A percentile compares a stretch with the other conserved stretches of the same genome.
phyloP scores from a whole-genome alignment of 2,329 filamentous ascomycete genomes.

The Pyricularia sp. region DNA sequence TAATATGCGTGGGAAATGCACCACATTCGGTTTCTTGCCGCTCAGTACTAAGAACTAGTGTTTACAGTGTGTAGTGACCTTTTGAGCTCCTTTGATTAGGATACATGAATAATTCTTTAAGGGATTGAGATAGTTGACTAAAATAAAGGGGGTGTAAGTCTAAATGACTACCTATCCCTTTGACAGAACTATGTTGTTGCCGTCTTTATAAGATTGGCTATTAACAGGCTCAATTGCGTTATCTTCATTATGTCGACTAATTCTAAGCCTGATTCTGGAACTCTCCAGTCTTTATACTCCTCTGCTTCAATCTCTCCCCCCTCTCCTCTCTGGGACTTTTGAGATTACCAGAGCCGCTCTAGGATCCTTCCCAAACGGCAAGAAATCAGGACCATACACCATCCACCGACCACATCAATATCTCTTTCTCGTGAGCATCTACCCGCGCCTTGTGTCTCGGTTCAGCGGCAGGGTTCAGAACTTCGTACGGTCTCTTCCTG shows the following conservation, averaged over 20 bases:
- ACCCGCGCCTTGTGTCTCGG: conserved; percentile 12
- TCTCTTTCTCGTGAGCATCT: conserved; percentile 16
- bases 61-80: too few species aligned
- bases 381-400: neutral
- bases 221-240: neutral
- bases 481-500: conserved; percentile 20
- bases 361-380: neutral
- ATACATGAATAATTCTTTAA: too few species aligned
- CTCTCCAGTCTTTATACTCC: neutral
- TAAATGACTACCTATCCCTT: too few species aligned
- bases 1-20: neutral
- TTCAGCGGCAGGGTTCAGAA: conserved; percentile 23
- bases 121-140: too few species aligned
- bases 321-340: neutral
- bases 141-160: too few species aligned
- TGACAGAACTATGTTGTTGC: too few species aligned
- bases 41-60: too few species aligned
- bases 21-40: neutral
- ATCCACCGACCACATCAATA: conserved; percentile 22
- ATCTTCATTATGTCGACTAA: neutral
- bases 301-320: neutral
- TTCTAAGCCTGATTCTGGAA: neutral
- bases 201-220: neutral
- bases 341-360: neutral
- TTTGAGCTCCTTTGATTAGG: too few species aligned